Conservation (phyloP, 805 yeast genomes). For the Teunomyces lycoperdinae region DNA sequence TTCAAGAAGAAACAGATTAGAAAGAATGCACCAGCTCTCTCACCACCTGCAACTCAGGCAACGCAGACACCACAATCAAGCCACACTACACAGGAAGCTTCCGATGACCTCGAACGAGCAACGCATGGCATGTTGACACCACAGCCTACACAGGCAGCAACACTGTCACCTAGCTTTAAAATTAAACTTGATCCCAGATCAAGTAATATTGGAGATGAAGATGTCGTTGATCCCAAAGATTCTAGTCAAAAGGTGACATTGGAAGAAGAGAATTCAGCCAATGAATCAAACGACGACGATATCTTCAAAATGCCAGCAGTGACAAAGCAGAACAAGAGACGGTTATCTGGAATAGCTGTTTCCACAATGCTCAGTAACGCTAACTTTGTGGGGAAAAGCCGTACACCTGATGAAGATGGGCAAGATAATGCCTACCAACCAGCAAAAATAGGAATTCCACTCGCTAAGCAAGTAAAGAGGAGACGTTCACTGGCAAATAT, state of each 20-base stretch:
- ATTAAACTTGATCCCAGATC: slow-evolving; percentile 6
- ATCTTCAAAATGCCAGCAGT: slow-evolving; percentile 27
- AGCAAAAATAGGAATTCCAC: slow-evolving; percentile 38
- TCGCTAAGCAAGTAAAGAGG: slow-evolving; percentile 30
- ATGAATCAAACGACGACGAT: slow-evolving; percentile 21
- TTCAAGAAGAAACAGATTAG: slow-evolving; percentile 25
- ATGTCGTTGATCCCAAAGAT: slow-evolving; percentile 28
- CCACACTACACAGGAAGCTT: slow-evolving; percentile 1
- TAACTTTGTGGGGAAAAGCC: slow-evolving; percentile 26
- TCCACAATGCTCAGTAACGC: slow-evolving; percentile 24
- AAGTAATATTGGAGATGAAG: slow-evolving; percentile 10
- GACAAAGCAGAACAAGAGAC: slow-evolving; percentile 21
- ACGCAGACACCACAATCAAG: too few species aligned
- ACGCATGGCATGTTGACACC: slow-evolving; percentile 6
- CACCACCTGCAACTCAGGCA: slow-evolving; percentile 15
- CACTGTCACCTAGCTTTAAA: slow-evolving; percentile 5
- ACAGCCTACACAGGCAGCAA: slow-evolving; percentile 7
- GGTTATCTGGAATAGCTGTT: slow-evolving; percentile 35
- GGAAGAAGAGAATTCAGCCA: slow-evolving; percentile 2
- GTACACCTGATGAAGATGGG: slow-evolving; percentile 13
- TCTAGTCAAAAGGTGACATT: slow-evolving; percentile 1
- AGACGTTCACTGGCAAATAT: slow-evolving; percentile 19
- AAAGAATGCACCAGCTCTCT: slow-evolving; percentile 10
- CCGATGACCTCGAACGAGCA: neutral
- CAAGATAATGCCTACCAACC: slow-evolving; percentile 18